Evolutionary conservation across 2,329 filamentous ascomycete genomes (phyloP).

Genomic region (Penicillium digitatum): DNA sequence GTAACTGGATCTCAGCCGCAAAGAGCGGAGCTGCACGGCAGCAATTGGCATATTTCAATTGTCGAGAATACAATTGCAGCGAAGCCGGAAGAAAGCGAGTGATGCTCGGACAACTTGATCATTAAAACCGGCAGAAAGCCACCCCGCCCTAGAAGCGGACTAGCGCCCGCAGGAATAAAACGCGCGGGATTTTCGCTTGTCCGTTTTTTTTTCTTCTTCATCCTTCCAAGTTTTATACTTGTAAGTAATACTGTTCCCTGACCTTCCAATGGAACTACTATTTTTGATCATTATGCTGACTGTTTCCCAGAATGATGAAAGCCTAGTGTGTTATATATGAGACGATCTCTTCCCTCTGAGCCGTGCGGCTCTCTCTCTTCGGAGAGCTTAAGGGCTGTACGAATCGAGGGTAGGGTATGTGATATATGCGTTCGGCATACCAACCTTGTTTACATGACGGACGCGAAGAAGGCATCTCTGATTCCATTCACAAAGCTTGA

Average conservation of each 20-base stretch:
- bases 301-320: conserved; percentile 87
- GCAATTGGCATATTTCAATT: conserved; percentile 7
- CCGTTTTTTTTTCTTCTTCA: conserved; percentile 60
- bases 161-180: conserved; percentile 28
- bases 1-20: conserved; percentile 2
- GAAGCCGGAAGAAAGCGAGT: neutral
- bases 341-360: conserved; percentile 59
- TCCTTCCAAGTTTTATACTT: conserved; percentile 99
- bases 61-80: neutral
- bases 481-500: conserved; percentile 54
- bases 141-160: conserved; percentile 20
- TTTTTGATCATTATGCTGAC: conserved; percentile 21
- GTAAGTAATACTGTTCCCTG: conserved; percentile 55
- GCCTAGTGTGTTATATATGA: conserved; percentile 95
- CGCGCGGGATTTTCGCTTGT: conserved; percentile 18
- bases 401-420: conserved; percentile 67
- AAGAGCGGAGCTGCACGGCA: conserved; percentile 2
- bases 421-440: conserved; percentile 99
- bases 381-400: conserved; percentile 82
- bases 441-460: conserved; percentile 90
- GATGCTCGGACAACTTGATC: neutral
- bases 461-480: conserved; percentile 99
- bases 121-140: conserved; percentile 10
- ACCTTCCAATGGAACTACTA: neutral
- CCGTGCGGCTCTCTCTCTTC: conserved; percentile 70